A percentile compares a stretch with the other conserved stretches of the same genome.
These are phyloP conservation scores for Fusarium buxicola DNA, from an alignment of 2,329 filamentous ascomycete species.

Conservation along the genomic window DNA sequence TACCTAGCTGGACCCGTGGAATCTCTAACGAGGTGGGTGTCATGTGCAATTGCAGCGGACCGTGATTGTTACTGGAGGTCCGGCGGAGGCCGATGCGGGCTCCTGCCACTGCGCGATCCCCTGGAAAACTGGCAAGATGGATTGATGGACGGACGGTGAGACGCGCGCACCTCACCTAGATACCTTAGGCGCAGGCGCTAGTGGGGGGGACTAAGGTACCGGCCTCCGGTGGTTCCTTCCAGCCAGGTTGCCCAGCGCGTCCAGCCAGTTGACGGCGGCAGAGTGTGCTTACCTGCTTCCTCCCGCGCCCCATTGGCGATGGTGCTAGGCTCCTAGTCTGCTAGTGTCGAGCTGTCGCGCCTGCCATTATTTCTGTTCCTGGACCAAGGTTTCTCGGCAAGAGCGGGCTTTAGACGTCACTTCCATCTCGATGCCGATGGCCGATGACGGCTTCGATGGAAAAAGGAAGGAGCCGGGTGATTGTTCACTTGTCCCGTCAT, in stretches of 20 bases:
- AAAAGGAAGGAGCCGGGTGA: slow-evolving; percentile 21
- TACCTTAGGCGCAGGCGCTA: not conserved
- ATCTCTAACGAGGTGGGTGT: slow-evolving; percentile 26
- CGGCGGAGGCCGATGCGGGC: slow-evolving; percentile 4
- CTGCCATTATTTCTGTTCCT: slow-evolving; percentile 23
- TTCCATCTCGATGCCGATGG: not conserved
- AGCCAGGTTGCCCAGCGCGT: slow-evolving; percentile 17
- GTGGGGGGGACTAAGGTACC: slow-evolving; percentile 3
- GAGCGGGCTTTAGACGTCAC: slow-evolving; percentile 6
- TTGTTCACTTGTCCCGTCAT: slow-evolving; percentile 28
- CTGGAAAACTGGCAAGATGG: slow-evolving; percentile 10
- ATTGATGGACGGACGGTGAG: slow-evolving; percentile 10
- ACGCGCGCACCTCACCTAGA: too few relatives aligned
- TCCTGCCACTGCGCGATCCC: slow-evolving; percentile 8
- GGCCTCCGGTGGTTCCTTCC: slow-evolving; percentile 2
- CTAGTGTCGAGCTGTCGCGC: slow-evolving; percentile 20
- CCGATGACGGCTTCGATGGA: slow-evolving; percentile 2
- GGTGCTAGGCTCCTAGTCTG: slow-evolving; percentile 2
- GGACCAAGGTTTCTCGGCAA: slow-evolving; percentile 15
- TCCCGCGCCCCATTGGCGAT: slow-evolving; percentile 15
- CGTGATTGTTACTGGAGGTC: not conserved
- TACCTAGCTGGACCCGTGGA: slow-evolving; percentile 22
- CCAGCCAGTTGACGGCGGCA: slow-evolving; percentile 31
- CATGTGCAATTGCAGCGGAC: not conserved
- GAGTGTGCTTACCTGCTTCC: slow-evolving; percentile 11